Conservation (phyloP, 2,329 filamentous ascomycete species). For the Pestalotiopsis sp. region DNA sequence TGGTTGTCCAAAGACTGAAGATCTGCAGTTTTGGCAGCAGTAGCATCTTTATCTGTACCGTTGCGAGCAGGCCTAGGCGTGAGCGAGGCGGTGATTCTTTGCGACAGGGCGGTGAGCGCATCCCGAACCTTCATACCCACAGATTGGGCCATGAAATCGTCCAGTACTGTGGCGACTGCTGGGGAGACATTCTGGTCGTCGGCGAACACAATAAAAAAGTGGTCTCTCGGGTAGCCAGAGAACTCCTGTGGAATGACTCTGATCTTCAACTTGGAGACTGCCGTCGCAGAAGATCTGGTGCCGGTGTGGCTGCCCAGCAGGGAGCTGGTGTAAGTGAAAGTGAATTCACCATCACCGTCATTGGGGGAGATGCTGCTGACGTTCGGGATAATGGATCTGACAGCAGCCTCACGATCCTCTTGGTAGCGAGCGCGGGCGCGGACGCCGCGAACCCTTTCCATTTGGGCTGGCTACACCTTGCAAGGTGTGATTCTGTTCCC, state of each 20-base stretch:
- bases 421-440: conserved; percentile 18
- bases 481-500: too few species aligned
- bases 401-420: conserved; percentile 23
- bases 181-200: conserved; percentile 19
- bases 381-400: conserved; percentile 16
- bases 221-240: conserved; percentile 25
- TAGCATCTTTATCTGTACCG: too few species aligned
- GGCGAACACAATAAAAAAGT: conserved; percentile 27
- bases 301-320: conserved; percentile 19
- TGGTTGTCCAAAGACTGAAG: conserved; percentile 19
- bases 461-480: background rate
- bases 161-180: conserved; percentile 20
- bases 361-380: conserved; percentile 60
- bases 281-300: background rate
- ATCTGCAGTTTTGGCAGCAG: conserved; percentile 6
- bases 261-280: conserved; percentile 30
- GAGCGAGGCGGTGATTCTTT: conserved; percentile 26
- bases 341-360: conserved; percentile 72
- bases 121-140: conserved; percentile 21
- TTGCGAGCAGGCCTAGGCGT: background rate
- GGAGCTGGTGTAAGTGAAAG: conserved; percentile 53
- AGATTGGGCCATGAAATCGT: conserved; percentile 20
- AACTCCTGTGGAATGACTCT: conserved; percentile 38
- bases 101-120: conserved; percentile 29
- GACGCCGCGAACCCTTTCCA: conserved; percentile 6